Evolutionary conservation across 495 filamentous ascomycete genomes (phyloP).

Genomic region (Antarctomyces pellizariae): DNA sequence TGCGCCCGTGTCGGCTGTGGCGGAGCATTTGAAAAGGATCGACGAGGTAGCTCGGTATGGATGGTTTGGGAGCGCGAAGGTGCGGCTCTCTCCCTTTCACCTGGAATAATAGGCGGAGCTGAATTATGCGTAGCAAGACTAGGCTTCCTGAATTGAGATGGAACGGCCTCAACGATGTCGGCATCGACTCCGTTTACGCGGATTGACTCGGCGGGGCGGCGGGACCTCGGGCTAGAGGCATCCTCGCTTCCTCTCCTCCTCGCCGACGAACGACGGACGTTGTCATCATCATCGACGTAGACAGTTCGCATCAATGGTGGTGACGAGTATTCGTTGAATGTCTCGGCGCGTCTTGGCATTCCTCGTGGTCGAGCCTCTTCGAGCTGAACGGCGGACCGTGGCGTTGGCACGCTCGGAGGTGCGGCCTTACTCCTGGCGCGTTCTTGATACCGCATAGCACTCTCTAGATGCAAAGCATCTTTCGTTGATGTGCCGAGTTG

Average conservation of each 20-base stretch:
- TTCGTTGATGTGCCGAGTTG: conserved; percentile 8
- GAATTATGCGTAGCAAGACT: conserved; percentile 9
- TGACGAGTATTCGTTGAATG: conserved; percentile 8
- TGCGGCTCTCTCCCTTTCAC: conserved; percentile 8
- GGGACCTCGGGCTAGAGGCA: conserved; percentile 2
- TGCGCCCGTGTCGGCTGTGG: too few relatives aligned
- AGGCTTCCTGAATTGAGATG: conserved; percentile 8
- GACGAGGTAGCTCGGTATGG: too few relatives aligned
- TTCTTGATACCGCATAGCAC: conserved; percentile 10
- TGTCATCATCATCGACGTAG: conserved; percentile 10
- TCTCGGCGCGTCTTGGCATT: conserved; percentile 10
- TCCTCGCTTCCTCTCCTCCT: conserved; percentile 3
- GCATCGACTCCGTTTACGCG: conserved; percentile 1
- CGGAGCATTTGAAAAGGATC: too few relatives aligned
- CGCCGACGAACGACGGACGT: conserved; percentile 10
- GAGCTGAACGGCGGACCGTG: too few relatives aligned
- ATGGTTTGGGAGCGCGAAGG: conserved; percentile 3
- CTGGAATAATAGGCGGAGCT: conserved; percentile 8
- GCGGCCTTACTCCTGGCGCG: conserved; percentile 7
- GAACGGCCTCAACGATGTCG: conserved; percentile 9
- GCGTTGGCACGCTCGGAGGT: too few relatives aligned
- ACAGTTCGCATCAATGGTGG: conserved; percentile 1
- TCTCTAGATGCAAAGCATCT: conserved; percentile 7
- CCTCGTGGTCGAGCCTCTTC: conserved; percentile 4
- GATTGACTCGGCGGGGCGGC: conserved; percentile 7